These are phyloP conservation scores for Lagenaria siceraria DNA, from an alignment of 306 rosid species.

Conservation along the genomic window DNA sequence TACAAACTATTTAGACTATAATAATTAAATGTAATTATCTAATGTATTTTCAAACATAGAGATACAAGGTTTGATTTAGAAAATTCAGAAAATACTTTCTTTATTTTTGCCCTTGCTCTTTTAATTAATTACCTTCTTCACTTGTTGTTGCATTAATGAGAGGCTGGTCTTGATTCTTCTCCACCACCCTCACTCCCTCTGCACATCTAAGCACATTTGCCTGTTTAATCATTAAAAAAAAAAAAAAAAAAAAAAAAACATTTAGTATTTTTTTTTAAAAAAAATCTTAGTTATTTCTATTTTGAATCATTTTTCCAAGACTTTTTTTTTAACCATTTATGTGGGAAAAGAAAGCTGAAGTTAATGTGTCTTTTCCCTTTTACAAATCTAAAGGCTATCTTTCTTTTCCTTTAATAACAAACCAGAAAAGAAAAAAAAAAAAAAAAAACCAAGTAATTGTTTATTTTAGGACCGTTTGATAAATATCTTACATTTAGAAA, in stretches of 20 bases:
- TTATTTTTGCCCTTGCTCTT: neutral
- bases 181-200: constrained; percentile 79
- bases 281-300: neutral
- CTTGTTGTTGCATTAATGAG: neutral
- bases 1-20: neutral
- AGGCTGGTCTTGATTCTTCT: constrained; percentile 52
- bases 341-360: neutral
- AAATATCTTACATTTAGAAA: no score
- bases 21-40: neutral
- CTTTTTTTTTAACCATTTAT: neutral
- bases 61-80: neutral
- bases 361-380: neutral
- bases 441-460: neutral
- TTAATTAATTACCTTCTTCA: neutral
- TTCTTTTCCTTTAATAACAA: neutral
- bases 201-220: constrained; percentile 80
- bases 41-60: neutral
- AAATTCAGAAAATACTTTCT: neutral
- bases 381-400: neutral
- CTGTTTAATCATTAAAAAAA: constrained; percentile 16
- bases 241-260: neutral
- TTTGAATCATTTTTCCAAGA: no score
- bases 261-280: no score
- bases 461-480: neutral
- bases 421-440: neutral